Evolutionary conservation across 805 yeast species (phyloP), one percentile per base, ranked within the genome.

Genomic region (Myxozyma melibiosi): DNA sequence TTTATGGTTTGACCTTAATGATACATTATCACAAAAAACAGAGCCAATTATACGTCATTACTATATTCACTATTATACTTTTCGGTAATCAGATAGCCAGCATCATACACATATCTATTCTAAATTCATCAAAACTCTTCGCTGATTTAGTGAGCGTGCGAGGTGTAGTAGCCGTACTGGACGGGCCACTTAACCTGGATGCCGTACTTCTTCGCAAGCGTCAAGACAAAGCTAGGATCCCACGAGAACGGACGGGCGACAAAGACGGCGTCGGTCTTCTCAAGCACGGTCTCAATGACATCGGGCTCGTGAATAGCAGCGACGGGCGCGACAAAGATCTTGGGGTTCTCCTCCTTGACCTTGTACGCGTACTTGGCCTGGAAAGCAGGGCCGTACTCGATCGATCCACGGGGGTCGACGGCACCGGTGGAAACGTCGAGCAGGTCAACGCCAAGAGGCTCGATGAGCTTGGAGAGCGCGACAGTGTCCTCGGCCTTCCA

Each of bases 371-470:
- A 67, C 18, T 71, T 75, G 2, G 71, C 71, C 58, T 78, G 80
- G 55, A 69, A 61, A 1, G 77, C 78, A 24, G 68, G 65, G 50
- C 66, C 73, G 65, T 64, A 74, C 64, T 24, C 56, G 65, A 55
- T 70, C 73, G 41, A 35, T 20, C 51, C 64, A 5, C 69, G 63
- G 41, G 68, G 57, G 61, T 70, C 70, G 65, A 74, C 76, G 44
- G 84, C 84, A 57, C 85, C 86, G 6, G 82, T 72, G 0, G 85
- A 80, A 41, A 79, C 74, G 65, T 84, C 87, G 35, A 83, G 60
- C 16, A 82, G 69, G 56, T 80, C 82, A 44, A 83, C 74, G 30
- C 74, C 72, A n/a, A 70, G 71, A 38, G 72, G 52, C 35, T 42
- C 20, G 30, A 66, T 33, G 9, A 53, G 22, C 49, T 63, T 59